Conservation (phyloP, 805 yeast species). For the Yamadazyma nakazawae region DNA sequence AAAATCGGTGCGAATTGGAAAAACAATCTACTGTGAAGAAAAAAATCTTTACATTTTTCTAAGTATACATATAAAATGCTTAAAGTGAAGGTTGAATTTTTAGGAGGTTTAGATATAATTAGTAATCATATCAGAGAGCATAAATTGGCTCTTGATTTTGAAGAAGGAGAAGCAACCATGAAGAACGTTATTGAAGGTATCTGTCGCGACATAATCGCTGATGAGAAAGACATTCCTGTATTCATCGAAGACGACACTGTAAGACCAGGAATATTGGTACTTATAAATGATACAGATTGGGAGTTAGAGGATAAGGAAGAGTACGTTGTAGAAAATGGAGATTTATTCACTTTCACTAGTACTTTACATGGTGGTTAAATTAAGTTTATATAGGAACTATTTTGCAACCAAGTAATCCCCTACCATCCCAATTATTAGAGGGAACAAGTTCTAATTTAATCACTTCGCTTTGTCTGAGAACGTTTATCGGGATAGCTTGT, state of each 20-base stretch:
- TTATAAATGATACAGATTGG: conserved; percentile 96
- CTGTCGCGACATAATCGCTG: conserved; percentile 50
- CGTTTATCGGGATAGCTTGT: conserved; percentile 22
- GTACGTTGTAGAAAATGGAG: conserved; percentile 72
- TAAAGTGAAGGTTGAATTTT: conserved; percentile 41
- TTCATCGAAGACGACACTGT: conserved; percentile 79
- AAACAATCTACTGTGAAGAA: background rate
- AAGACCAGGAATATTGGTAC: conserved; percentile 88
- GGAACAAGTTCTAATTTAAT: conserved; percentile 37
- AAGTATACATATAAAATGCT: conserved; percentile 11
- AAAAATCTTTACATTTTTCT: background rate
- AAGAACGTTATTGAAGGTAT: conserved; percentile 57
- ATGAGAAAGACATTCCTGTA: conserved; percentile 63
- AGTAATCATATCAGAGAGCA: conserved; percentile 59
- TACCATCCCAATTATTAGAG: conserved; percentile 56
- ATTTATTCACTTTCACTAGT: conserved; percentile 81
- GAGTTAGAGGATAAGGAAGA: conserved; percentile 87
- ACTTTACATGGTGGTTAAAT: conserved; percentile 89
- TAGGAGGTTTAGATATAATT: conserved; percentile 83
- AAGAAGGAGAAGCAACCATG: conserved; percentile 41
- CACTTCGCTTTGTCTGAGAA: conserved; percentile 28
- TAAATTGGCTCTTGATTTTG: conserved; percentile 42
- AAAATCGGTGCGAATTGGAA: background rate
- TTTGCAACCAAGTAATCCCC: conserved; percentile 68
- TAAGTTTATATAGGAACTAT: conserved; percentile 37